Percentiles rank a stretch among this genome's conserved stretches.
Conservation (phyloP, 352 stramenopile genomes). For the Pythium biforme region DNA sequence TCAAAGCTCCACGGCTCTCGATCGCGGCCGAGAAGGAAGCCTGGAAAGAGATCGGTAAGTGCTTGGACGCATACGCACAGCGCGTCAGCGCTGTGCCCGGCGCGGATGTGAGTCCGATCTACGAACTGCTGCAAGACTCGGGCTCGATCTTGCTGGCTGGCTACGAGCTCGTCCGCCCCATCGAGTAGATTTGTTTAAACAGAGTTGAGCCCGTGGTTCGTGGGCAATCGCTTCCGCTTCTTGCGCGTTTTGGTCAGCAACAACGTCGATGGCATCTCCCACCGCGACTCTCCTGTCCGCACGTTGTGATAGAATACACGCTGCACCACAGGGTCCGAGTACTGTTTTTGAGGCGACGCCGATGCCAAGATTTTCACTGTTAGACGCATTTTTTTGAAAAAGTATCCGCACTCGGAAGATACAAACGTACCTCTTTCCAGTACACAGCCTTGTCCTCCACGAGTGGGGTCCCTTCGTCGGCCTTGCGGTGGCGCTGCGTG, state of each 20-base stretch:
- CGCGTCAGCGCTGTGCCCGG: conserved; percentile 54
- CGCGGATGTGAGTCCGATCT: conserved; percentile 55
- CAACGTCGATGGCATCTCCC: conserved; percentile 47
- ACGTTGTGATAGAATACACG: conserved; percentile 70
- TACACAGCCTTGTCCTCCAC: conserved; percentile 52
- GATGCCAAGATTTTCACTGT: too few species aligned
- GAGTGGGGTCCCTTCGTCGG: conserved; percentile 30
- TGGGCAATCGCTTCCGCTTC: conserved; percentile 23
- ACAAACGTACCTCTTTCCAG: conserved; percentile 66
- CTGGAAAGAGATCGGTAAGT: conserved; percentile 80
- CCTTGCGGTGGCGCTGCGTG: conserved; percentile 38
- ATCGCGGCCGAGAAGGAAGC: conserved; percentile 65
- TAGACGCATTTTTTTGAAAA: too few species aligned
- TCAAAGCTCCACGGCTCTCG: conserved; percentile 53
- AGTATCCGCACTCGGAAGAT: too few species aligned
- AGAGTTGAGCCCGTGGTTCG: background rate
- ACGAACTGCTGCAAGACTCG: conserved; percentile 72
- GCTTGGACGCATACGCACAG: conserved; percentile 78
- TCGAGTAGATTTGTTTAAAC: conserved; percentile 8
- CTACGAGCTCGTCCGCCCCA: conserved; percentile 53
- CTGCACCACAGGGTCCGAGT: conserved; percentile 40
- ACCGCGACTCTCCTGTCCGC: conserved; percentile 62
- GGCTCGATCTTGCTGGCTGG: conserved; percentile 76
- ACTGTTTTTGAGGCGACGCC: conserved; percentile 22
- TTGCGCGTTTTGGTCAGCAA: conserved; percentile 29